Conservation (phyloP, 345 rosid species). For the Bruguiera gymnorhiza region DNA sequence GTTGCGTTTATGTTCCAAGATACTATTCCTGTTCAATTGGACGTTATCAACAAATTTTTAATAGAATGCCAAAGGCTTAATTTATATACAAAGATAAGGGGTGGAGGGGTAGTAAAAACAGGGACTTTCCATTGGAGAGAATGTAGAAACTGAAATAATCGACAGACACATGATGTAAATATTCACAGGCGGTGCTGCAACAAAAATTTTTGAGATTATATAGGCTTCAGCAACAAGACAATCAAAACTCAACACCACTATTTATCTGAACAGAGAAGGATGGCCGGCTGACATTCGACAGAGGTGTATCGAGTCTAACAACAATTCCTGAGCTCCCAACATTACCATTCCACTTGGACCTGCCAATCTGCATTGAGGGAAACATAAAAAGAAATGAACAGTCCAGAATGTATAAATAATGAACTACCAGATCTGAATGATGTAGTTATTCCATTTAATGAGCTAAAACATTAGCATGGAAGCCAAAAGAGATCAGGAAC, state of each 20-base stretch:
- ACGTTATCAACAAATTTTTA: too few relatives aligned
- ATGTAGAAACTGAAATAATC: not conserved
- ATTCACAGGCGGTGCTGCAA: slow-evolving; percentile 25
- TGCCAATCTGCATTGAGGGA: slow-evolving; percentile 56
- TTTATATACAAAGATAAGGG: too few relatives aligned
- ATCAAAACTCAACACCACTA: slow-evolving; percentile 76
- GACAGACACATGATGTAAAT: not conserved
- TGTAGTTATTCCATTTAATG: too few relatives aligned
- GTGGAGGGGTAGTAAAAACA: too few relatives aligned
- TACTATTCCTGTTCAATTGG: too few relatives aligned
- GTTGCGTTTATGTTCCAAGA: too few relatives aligned
- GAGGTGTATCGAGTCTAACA: slow-evolving; percentile 65
- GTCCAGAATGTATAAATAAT: too few relatives aligned
- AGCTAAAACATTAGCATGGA: too few relatives aligned
- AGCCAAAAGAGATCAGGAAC: too few relatives aligned
- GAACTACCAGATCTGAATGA: too few relatives aligned
- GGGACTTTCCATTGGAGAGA: too few relatives aligned
- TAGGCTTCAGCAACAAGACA: slow-evolving; percentile 32
- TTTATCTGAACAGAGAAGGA: slow-evolving; percentile 77
- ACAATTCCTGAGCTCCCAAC: slow-evolving; percentile 81
- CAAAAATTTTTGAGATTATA: slow-evolving; percentile 16
- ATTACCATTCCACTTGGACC: slow-evolving; percentile 95
- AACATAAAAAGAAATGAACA: not conserved
- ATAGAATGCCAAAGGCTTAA: too few relatives aligned
- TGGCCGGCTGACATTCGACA: slow-evolving; percentile 56